Evolutionary conservation across 257 asterid genomes (phyloP).

Genomic region (Cinchona pubescens): DNA sequence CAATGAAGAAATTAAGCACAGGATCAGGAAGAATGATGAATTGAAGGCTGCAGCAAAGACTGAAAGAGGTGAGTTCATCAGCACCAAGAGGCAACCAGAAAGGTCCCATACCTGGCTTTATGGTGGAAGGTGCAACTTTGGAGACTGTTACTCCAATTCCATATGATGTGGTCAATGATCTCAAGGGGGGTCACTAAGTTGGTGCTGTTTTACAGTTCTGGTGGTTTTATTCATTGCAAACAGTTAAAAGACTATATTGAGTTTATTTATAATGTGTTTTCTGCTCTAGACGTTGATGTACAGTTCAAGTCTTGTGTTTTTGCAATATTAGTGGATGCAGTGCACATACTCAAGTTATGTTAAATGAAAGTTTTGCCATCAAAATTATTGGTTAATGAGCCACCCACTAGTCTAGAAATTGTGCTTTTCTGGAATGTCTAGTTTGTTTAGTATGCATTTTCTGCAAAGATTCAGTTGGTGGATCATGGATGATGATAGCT

Average conservation of each 20-base stretch:
- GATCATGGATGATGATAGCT: not conserved
- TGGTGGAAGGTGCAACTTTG: conserved; percentile 69
- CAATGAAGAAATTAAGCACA: conserved; percentile 50
- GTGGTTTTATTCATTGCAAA: conserved; percentile 3
- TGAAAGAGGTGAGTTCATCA: conserved; percentile 58
- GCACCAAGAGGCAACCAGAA: conserved; percentile 81
- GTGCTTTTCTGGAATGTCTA: not conserved
- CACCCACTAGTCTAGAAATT: not conserved
- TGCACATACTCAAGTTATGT: too few relatives aligned
- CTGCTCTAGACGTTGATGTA: not conserved
- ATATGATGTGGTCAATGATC: conserved; percentile 87
- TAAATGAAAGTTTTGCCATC: not conserved
- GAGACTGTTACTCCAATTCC: conserved; percentile 93
- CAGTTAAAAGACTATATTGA: not conserved
- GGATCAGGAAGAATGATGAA: conserved; percentile 64
- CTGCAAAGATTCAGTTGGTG: not conserved
- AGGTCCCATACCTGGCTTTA: conserved; percentile 80
- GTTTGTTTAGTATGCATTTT: not conserved
- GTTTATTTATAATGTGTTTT: not conserved
- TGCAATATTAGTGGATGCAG: not conserved
- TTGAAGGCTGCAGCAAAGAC: conserved; percentile 69
- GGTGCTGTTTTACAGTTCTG: not conserved
- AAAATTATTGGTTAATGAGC: not conserved
- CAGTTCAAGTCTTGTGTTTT: not conserved
- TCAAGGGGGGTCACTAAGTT: conserved; percentile 77